Evolutionary conservation across 768 basidiomycete species (phyloP).

Genomic region (Clavaria fumosa): DNA sequence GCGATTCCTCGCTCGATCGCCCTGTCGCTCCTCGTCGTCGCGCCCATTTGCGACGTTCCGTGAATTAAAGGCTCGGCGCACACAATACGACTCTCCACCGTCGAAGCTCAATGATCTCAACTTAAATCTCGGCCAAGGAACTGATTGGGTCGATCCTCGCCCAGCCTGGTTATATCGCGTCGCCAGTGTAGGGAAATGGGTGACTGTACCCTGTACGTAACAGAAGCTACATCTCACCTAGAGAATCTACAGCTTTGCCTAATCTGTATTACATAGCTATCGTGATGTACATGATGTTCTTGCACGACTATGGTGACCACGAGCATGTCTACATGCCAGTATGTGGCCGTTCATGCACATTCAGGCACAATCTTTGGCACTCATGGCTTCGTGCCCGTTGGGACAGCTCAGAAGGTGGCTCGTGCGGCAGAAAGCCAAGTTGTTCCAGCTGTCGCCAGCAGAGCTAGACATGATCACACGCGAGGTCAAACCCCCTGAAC

Average conservation of each 20-base stretch:
- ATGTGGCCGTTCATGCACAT: constrained; percentile 14
- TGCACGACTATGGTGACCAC: constrained; percentile 52
- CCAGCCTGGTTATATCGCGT: constrained; percentile 46
- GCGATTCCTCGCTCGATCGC: too few relatives aligned
- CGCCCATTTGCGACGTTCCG: too few relatives aligned
- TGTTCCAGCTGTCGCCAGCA: constrained; percentile 44
- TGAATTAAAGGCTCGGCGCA: too few relatives aligned
- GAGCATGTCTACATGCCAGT: constrained; percentile 62
- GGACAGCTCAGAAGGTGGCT: constrained; percentile 45
- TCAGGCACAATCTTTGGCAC: neutral
- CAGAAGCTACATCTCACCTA: neutral
- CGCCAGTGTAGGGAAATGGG: constrained; percentile 35
- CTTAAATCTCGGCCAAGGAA: neutral
- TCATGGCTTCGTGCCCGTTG: neutral
- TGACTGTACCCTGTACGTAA: constrained; percentile 38
- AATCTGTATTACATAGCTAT: constrained; percentile 23
- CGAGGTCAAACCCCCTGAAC: constrained; percentile 1
- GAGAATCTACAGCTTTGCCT: neutral
- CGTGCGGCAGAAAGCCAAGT: constrained; percentile 28
- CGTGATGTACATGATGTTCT: constrained; percentile 41
- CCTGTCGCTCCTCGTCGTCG: too few relatives aligned
- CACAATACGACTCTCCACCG: neutral
- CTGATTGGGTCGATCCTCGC: constrained; percentile 28
- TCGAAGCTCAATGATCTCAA: neutral
- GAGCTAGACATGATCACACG: constrained; percentile 28